Evolutionary conservation across 1,284 basidiomycete species (phyloP), one percentile per base, ranked within the genome.

Genomic region (Fomitopsis betulina): DNA sequence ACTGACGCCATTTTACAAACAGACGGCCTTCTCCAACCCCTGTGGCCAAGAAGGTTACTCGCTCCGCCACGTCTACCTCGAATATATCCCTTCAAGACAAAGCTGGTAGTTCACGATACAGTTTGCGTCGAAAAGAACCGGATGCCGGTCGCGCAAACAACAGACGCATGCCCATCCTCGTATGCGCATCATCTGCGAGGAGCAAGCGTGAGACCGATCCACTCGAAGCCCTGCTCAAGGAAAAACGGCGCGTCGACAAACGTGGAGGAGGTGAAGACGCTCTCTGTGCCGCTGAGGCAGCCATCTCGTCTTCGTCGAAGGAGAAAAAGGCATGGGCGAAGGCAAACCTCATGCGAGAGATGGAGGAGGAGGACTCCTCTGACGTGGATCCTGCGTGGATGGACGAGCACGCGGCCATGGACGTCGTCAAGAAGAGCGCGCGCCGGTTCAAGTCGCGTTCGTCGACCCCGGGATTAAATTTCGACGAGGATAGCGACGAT

Each of bases 201-300:
- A 64, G 51, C 56, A 61, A 15, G 19, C 70, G 72, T 63, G 78
- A 72, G 60, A 23, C 65, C 6, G 78, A 85, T 61, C 86, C 87
- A 5, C 72, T 89, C 32, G 77, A 76, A 43, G 74, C 72, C 27
- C 64, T 74, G 5, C 55, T 73, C 19, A 66, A 65, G n/a, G 68
- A 72, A 59, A 72, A 72, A 62, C 55, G 58, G 25, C 64, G 58
- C 21, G 67, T 58, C 12, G 69, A 67, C 23, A 69, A 52, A 63
- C 61, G 45, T 53, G 69, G 71, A 0, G 65, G 53, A 1, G 70
- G 67, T 5, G 62, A 60, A 47, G 59, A 55, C 4, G 66, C 62
- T 0, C 54, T 72, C 1, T 64, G 59, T 15, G 55, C 53, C 78
- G 60, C 75, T 65, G 65, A 65, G 38, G 60, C 53, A 25, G 56